phyloP scores from a whole-genome alignment of 257 asterid species.

The Lycium ferocissimum region DNA sequence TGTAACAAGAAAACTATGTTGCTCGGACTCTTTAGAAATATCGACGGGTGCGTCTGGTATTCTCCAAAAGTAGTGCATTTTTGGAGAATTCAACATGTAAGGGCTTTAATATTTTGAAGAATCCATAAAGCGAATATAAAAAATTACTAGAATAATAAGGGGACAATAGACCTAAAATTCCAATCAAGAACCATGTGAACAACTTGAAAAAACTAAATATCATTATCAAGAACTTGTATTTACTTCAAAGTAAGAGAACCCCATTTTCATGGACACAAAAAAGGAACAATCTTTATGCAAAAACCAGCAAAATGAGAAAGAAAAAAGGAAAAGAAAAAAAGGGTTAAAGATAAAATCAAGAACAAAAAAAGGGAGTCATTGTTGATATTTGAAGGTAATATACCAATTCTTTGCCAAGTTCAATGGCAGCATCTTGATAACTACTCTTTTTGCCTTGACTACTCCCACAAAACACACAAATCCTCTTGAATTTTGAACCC shows the following conservation, averaged over 20 bases:
- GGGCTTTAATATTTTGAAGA: too few relatives aligned
- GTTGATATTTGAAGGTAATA: not conserved
- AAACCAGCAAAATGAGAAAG: conserved; percentile 1
- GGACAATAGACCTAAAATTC: not conserved
- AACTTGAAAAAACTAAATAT: not conserved
- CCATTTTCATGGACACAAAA: conserved; percentile 12
- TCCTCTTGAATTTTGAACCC: conserved; percentile 54
- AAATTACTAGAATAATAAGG: not conserved
- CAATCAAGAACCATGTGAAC: too few relatives aligned
- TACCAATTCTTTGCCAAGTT: conserved; percentile 56
- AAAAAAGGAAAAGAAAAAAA: not conserved
- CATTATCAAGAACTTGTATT: not conserved
- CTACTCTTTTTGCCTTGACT: conserved; percentile 53
- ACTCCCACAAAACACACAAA: conserved; percentile 66
- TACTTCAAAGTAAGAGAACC: conserved; percentile 11
- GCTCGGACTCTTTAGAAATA: too few relatives aligned
- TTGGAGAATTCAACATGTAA: too few relatives aligned
- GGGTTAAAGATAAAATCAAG: not conserved
- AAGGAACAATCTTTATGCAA: conserved; percentile 6
- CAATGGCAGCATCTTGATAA: conserved; percentile 56
- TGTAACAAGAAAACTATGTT: not conserved
- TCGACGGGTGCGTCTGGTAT: too few relatives aligned
- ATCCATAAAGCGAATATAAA: too few relatives aligned
- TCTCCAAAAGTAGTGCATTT: too few relatives aligned
- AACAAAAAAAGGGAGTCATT: not conserved